Evolutionary conservation across 2,329 filamentous ascomycete species (phyloP), one percentile per base, ranked within the genome.

Genomic region (Trichoderma breve): DNA sequence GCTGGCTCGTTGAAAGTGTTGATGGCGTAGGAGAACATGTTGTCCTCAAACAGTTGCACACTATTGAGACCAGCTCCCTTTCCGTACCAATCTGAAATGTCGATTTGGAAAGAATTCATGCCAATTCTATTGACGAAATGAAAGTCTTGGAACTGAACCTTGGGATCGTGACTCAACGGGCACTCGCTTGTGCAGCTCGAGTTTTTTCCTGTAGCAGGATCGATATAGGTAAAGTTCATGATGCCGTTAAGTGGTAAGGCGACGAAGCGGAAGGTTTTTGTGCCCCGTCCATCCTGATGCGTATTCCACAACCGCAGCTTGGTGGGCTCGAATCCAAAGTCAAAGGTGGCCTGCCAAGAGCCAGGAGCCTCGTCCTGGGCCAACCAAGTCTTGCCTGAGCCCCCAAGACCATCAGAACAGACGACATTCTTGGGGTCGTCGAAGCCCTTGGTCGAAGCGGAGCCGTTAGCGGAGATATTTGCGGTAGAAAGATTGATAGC

Each of bases 211-310:
- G 89, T 92, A 51, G 80, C 84, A 28, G 92, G 91, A 78, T 98
- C 94, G 74, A 91, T 90, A 77, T 96, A 98, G 47, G 94, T 97
- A 78, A 99, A 87, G 82, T 98, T 98, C 90, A 99, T 93, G 80
- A 99, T 98, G 67, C 96, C 96, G 74, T 93, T 91, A 77, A 95
- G 89, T 6, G 95, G 95, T 72, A 95, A 84, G 21, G 94, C 93
- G 26, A 93, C 93, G 79, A 94, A 97, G 72, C 94, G 90, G 84
- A 93, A 99, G 0, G 92, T 93, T 83, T 93, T 93, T 34, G 95
- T 97, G 34, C 96, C 95, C 74, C 94, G 91, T 66, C 93, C 94
- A 76, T 96, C 90, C 67, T 90, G 86, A 76, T 93, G 90, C 3
- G 95, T 96, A 82, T 99, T 99, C 85, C 92, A 94, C 28, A 99